Conservation (phyloP, 768 basidiomycete genomes). For the Lyophyllum atratum region DNA sequence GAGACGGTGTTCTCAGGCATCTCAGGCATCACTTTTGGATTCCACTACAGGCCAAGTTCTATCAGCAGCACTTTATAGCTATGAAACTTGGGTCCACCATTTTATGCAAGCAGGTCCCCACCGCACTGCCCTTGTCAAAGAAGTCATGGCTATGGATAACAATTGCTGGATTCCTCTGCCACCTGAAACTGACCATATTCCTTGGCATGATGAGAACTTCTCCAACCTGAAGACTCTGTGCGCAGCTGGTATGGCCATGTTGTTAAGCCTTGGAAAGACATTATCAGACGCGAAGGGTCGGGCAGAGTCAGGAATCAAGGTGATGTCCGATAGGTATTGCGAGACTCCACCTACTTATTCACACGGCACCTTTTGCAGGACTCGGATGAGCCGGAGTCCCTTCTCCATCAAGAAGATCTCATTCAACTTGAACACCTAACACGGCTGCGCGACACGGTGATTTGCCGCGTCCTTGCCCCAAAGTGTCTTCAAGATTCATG, state of each 20-base stretch:
- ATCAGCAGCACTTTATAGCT: not conserved
- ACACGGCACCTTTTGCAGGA: not conserved
- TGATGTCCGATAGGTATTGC: not conserved
- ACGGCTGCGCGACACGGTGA: not conserved
- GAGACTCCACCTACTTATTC: not conserved
- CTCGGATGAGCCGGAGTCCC: too few species aligned
- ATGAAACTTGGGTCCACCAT: not conserved
- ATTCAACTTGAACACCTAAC: not conserved
- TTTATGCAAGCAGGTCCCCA: not conserved
- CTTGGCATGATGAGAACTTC: not conserved
- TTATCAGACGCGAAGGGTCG: too few species aligned
- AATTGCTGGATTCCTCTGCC: not conserved
- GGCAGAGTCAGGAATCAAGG: not conserved
- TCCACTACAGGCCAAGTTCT: not conserved
- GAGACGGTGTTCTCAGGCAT: not conserved
- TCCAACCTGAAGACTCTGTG: not conserved
- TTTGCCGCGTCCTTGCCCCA: not conserved
- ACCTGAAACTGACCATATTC: not conserved
- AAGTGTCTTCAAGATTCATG: not conserved
- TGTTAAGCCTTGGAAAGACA: not conserved
- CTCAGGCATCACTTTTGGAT: not conserved
- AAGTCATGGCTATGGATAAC: not conserved
- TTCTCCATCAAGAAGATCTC: not conserved
- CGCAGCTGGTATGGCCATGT: not conserved
- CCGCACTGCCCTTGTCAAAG: not conserved